phyloP scores from a whole-genome alignment of 768 basidiomycete genomes.

The Baorangia bicolor region DNA sequence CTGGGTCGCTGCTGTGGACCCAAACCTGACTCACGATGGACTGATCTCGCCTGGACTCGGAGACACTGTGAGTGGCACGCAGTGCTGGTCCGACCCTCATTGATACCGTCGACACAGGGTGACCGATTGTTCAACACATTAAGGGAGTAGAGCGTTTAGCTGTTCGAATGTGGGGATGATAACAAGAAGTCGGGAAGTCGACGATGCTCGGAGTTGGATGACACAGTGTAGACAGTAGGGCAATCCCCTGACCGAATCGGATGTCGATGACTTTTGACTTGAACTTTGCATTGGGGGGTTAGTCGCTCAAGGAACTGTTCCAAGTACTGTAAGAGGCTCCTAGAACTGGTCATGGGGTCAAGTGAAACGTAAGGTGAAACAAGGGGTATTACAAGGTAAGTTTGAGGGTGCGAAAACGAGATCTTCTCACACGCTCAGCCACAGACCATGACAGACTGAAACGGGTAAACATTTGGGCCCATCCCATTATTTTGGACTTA shows the following conservation, averaged over 20 bases:
- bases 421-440: too few species aligned
- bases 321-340: too few species aligned
- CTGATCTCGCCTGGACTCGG: constrained; percentile 89
- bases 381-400: too few species aligned
- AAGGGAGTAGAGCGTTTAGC: constrained; percentile 32
- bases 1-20: constrained; percentile 83
- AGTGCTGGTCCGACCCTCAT: background rate
- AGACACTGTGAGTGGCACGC: constrained; percentile 63
- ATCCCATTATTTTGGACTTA: too few species aligned
- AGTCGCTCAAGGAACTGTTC: too few species aligned
- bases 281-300: too few species aligned
- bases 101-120: constrained; percentile 47
- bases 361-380: too few species aligned
- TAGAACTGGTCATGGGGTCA: too few species aligned
- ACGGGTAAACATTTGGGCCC: too few species aligned
- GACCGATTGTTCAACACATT: constrained; percentile 83
- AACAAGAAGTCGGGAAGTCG: background rate
- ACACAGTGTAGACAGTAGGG: background rate
- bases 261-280: background rate
- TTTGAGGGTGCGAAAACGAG: too few species aligned
- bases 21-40: constrained; percentile 67
- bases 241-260: background rate
- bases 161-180: background rate
- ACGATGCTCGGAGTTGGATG: background rate
- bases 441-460: too few species aligned